phyloP scores from a whole-genome alignment of 768 basidiomycete species.

The Lepiota venenata region DNA sequence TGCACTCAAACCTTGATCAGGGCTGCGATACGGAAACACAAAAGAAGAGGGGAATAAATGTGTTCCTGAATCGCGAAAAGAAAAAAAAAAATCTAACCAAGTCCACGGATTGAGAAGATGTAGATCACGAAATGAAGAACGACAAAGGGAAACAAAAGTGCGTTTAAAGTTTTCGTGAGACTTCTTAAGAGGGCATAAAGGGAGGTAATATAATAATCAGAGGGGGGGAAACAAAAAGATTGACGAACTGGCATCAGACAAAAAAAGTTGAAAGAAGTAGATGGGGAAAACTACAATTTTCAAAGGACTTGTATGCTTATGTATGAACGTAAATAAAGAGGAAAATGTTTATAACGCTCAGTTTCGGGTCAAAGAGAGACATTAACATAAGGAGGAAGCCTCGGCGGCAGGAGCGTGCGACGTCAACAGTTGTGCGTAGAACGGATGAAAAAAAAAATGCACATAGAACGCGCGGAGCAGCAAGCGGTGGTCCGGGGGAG shows the following conservation, averaged over 20 bases:
- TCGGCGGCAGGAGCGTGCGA: no score
- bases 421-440: not conserved
- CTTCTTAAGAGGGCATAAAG: not conserved
- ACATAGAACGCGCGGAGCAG: no score
- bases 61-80: slow-evolving; percentile 3
- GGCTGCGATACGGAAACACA: not conserved
- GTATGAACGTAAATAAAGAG: not conserved
- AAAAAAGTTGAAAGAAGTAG: not conserved
- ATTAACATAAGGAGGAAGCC: not conserved
- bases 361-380: not conserved
- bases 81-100: slow-evolving; percentile 5
- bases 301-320: not conserved
- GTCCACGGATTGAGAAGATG: not conserved
- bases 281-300: not conserved
- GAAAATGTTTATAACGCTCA: not conserved
- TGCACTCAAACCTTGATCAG: not conserved
- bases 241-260: not conserved
- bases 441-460: not conserved
- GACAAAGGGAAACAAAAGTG: not conserved
- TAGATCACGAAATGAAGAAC: not conserved
- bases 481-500: no score
- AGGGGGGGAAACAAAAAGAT: not conserved
- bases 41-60: not conserved
- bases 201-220: not conserved
- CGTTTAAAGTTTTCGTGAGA: not conserved